Evolutionary conservation across 129 eudicot species (phyloP).

Genomic region (Arctium lappa): DNA sequence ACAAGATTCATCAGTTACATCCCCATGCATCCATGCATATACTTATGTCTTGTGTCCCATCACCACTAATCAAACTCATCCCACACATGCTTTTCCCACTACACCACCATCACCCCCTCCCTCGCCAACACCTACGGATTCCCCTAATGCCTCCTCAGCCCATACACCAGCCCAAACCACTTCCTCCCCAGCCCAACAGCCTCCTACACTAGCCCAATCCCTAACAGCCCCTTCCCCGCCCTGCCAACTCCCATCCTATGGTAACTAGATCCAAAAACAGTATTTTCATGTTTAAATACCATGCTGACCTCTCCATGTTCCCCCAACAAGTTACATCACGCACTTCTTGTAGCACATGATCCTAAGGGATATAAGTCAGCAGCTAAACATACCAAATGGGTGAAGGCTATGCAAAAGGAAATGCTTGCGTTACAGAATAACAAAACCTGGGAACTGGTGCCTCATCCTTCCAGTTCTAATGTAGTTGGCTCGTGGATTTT

Average conservation of each 20-base stretch:
- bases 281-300: too few species aligned
- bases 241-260: not conserved
- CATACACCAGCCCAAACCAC: too few species aligned
- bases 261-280: not conserved
- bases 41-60: not conserved
- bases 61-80: not conserved
- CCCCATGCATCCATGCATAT: not conserved
- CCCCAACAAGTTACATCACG: not conserved
- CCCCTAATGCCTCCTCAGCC: too few species aligned
- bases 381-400: not conserved
- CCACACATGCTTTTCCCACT: not conserved
- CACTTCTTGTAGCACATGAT: not conserved
- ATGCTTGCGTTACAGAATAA: not conserved
- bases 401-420: not conserved
- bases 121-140: too few species aligned
- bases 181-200: not conserved
- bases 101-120: not conserved
- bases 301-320: not conserved
- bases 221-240: not conserved
- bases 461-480: not conserved
- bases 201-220: not conserved
- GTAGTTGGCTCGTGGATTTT: too few species aligned
- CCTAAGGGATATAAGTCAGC: not conserved
- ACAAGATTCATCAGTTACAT: not conserved
- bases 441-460: not conserved